Base-by-base conservation (phyloP, 2,329 filamentous ascomycete genomes). In the Lizonia empirigonia region DNA sequence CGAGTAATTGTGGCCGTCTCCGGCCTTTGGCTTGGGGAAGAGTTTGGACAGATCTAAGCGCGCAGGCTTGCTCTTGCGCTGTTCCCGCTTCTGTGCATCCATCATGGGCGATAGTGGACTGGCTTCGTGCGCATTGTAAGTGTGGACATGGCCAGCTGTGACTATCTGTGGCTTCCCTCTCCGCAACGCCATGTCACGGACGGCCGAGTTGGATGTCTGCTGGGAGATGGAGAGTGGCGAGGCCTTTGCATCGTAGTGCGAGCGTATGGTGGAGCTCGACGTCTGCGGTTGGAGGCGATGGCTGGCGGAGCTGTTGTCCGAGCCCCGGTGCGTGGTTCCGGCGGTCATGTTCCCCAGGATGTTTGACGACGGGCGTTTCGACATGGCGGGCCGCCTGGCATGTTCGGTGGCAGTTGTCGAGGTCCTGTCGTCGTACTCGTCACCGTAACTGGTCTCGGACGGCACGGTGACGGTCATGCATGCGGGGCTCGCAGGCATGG, bases 171-270 rank as follows among this genome's bases (percentile, higher is more conserved):
- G 67, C 16, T 68, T 59, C 7, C 74, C 74, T 63, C 76, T 74
- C 45, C 72, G 63, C 37, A 76, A 58, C 7, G 72, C 75, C 67
- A 71, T 74, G 44, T 78, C 76, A 36, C 75, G 70, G 7, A 76
- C 69, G 7, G 76, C 72, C 33, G 77, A 78, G 34, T 70, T 70
- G 18, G 75, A 77, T 4, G 74, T 77, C 51, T 78, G 76, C 63
- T 78, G 76, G 0, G 76, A 76, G 24, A 78, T 70, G 35, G 68
- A 63, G 22, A 74, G 59, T 8, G 76, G 75, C 24, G 71, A 72
- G 37, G 55, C 72, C 33, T 71, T 67, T 24, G 76, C 58, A 44
- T 78, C 75, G 62, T 78, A 77, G 55, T 76, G 72, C 24, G 75
- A 76, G 44, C 69, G 73, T 59, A 76, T 64, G 26, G 74, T 76